These are phyloP conservation scores for Pythium guiyangense DNA, from an alignment of 352 stramenopile genomes.

Conservation along the genomic window DNA sequence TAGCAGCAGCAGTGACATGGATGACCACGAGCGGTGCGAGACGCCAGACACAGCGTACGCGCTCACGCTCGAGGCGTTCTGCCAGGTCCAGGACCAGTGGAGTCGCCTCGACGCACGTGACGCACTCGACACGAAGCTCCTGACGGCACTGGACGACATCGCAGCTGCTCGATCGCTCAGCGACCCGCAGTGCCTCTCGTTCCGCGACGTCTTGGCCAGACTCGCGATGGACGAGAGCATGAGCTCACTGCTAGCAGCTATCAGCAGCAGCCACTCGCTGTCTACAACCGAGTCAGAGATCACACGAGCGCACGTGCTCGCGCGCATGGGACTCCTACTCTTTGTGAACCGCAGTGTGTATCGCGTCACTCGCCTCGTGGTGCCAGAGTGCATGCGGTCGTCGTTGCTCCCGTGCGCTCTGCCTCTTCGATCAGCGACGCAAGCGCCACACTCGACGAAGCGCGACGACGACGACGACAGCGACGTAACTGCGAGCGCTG, in stretches of 20 bases:
- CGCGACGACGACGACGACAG: not conserved
- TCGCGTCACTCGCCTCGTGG: slow-evolving; percentile 27
- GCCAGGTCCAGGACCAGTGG: slow-evolving; percentile 3
- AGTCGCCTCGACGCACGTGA: not conserved
- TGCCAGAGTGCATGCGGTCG: slow-evolving; percentile 15
- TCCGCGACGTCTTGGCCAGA: slow-evolving; percentile 22
- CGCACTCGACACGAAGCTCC: slow-evolving; percentile 21
- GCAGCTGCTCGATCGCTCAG: slow-evolving; percentile 15
- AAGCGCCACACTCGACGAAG: not conserved
- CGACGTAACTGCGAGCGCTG: not conserved
- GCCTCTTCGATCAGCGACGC: not conserved
- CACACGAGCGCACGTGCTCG: slow-evolving; percentile 9
- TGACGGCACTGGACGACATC: slow-evolving; percentile 22
- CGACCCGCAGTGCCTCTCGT: slow-evolving; percentile 21
- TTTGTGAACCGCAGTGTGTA: slow-evolving; percentile 42
- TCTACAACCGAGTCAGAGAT: not conserved
- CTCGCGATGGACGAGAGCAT: slow-evolving; percentile 19
- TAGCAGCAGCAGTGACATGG: not conserved
- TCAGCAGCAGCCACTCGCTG: not conserved
- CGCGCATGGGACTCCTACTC: slow-evolving; percentile 32
- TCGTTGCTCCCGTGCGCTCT: not conserved
- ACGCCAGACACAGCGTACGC: not conserved
- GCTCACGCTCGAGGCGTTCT: not conserved
- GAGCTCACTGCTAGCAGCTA: not conserved
- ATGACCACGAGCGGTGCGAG: not conserved